Evolutionary conservation across 2,329 filamentous ascomycete species (phyloP).

Genomic region (Falciphora oryzae): DNA sequence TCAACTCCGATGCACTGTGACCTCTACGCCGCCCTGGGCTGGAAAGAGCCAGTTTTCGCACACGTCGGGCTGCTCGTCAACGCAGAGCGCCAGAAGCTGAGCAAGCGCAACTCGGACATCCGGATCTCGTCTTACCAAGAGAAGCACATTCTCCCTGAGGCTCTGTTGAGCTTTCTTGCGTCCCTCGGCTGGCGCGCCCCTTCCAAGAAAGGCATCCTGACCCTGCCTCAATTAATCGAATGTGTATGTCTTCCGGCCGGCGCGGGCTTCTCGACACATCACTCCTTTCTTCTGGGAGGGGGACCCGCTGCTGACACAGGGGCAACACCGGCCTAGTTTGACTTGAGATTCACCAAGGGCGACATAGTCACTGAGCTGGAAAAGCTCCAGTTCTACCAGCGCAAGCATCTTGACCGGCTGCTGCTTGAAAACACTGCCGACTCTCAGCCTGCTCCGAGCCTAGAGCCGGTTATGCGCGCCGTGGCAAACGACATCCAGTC

Average conservation of each 20-base stretch:
- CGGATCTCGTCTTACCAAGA: conserved; percentile 44
- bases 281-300: conserved; percentile 3
- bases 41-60: conserved; percentile 69
- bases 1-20: conserved; percentile 72
- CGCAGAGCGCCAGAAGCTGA: conserved; percentile 66
- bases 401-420: conserved; percentile 20
- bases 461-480: background rate
- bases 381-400: conserved; percentile 76
- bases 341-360: conserved; percentile 83
- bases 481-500: background rate
- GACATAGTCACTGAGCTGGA: conserved; percentile 76
- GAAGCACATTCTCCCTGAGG: conserved; percentile 39
- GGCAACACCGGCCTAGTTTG: conserved; percentile 49
- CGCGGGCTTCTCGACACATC: background rate
- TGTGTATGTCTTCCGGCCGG: conserved; percentile 43
- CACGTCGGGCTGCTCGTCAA: conserved; percentile 73
- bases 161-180: conserved; percentile 73
- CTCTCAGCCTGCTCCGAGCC: background rate
- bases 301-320: background rate
- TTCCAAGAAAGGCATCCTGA: conserved; percentile 61
- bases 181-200: conserved; percentile 76
- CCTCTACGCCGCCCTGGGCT: conserved; percentile 72
- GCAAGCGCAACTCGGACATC: conserved; percentile 69
- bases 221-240: conserved; percentile 62
- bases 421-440: conserved; percentile 12